A percentile compares a stretch with the other conserved stretches of the same genome.
Evolutionary conservation across 805 yeast genomes (phyloP).

Genomic region (Teunomyces stri): DNA sequence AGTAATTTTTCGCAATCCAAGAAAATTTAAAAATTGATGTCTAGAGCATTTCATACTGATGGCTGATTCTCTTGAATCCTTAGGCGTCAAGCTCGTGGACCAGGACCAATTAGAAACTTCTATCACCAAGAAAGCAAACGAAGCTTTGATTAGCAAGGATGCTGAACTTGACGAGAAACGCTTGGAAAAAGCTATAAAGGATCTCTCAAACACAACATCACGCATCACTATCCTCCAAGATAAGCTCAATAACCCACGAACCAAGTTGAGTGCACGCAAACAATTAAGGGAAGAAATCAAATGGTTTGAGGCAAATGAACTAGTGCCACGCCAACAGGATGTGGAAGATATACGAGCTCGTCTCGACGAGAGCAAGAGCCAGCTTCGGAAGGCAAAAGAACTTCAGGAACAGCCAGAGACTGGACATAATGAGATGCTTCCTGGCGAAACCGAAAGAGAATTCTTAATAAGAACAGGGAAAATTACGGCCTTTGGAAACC

Average conservation of each 20-base stretch:
- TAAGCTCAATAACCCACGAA: constrained; percentile 48
- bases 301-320: constrained; percentile 47
- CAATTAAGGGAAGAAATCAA: constrained; percentile 53
- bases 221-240: constrained; percentile 49
- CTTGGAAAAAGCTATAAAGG: constrained; percentile 60
- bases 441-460: constrained; percentile 79
- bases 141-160: constrained; percentile 58
- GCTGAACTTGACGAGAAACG: constrained; percentile 73
- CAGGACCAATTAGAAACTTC: constrained; percentile 77
- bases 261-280: constrained; percentile 65
- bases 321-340: constrained; percentile 57
- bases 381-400: constrained; percentile 30
- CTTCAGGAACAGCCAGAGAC: constrained; percentile 8
- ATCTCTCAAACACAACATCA: constrained; percentile 40
- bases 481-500: constrained; percentile 87
- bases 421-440: constrained; percentile 38
- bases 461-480: constrained; percentile 85
- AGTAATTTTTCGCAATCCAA: constrained; percentile 1
- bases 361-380: constrained; percentile 34
- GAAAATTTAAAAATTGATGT: too few species aligned
- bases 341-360: constrained; percentile 48
- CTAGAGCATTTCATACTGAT: neutral
- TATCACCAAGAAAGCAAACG: constrained; percentile 68
- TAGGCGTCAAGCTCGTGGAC: constrained; percentile 58
- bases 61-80: constrained; percentile 1